Evolutionary conservation across 768 basidiomycete genomes (phyloP), one percentile per base, ranked within the genome.

Genomic region (Strobilomyces echinocephalus): DNA sequence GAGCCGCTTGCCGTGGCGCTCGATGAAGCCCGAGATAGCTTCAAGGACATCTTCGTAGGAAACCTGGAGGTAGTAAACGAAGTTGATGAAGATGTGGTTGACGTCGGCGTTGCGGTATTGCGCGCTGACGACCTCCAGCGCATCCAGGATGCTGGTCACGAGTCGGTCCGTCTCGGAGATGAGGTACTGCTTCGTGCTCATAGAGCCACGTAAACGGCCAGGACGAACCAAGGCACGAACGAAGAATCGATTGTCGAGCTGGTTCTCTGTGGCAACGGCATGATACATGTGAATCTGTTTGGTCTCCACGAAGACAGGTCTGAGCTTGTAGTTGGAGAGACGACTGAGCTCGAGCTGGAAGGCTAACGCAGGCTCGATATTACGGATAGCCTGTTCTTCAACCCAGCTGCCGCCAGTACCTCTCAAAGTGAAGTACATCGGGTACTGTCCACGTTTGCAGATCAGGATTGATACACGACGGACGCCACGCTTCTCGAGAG

Each of bases 51-150:
- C 95, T 57, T 97, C 95, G 63, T 97, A 98, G 33, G 87, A 87
- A 56, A 99, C 94, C 28, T 87, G 83, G 42, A 99, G 86, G 68
- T 90, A 92, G 80, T 98, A 98, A 63, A 98, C 85, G 70, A 98
- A 99, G 77, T 98, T 97, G 84, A 98, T 86, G 76, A 93, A 95
- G 69, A 98, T 97, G 69, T 97, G 95, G 71, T 98, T 98, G 76
- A 92, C 94, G 67, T 98, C 95, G 4, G 95, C 90, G 60, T 88
- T 91, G 55, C 95, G 84, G 63, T 95, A 79, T 63, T 92, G 82
- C 8, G 90, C 91, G 61, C 82, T 86, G 66, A 95, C 92, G 50
- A 98, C 88, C 69, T 98, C 95, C 30, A 98, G 80, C 3, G 95
- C 89, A 70, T 99, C 97, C 57, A 99, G 78, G 61, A 98, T 85